Percentiles rank a stretch among this genome's conserved stretches.
These are phyloP conservation scores for Leucocoprinus leucothites DNA, from an alignment of 768 basidiomycete genomes.

Conservation along the genomic window DNA sequence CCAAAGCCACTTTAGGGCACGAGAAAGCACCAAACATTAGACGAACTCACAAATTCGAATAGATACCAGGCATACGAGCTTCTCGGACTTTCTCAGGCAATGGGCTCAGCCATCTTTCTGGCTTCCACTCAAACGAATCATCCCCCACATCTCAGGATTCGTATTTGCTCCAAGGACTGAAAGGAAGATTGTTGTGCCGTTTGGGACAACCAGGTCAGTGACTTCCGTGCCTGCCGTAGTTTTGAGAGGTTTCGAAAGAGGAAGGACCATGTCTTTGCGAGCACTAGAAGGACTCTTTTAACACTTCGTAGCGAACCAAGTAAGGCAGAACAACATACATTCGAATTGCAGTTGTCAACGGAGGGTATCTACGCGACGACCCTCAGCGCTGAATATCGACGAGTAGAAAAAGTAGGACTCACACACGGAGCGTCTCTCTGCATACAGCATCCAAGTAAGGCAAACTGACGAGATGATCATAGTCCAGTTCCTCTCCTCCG, in stretches of 20 bases:
- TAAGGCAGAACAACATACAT: constrained; percentile 19
- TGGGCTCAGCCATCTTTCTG: constrained; percentile 44
- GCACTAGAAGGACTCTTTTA: constrained; percentile 21
- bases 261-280: constrained; percentile 27
- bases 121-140: constrained; percentile 49
- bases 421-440: constrained; percentile 37
- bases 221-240: constrained; percentile 32
- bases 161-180: constrained; percentile 36
- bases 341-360: constrained; percentile 19
- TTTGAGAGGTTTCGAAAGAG: constrained; percentile 41
- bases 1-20: not conserved
- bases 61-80: constrained; percentile 41
- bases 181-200: constrained; percentile 34
- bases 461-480: constrained; percentile 33
- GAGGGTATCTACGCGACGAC: constrained; percentile 23
- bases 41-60: constrained; percentile 37
- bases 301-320: not conserved
- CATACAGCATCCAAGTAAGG: constrained; percentile 39
- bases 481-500: constrained; percentile 24
- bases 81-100: constrained; percentile 33
- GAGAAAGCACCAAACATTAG: no score
- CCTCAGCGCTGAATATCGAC: no score
- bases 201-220: constrained; percentile 31
- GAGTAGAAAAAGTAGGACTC: constrained; percentile 3
- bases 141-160: constrained; percentile 43